Evolutionary conservation across 2,329 filamentous ascomycete species (phyloP).

Genomic region (Fusarium proliferatum): DNA sequence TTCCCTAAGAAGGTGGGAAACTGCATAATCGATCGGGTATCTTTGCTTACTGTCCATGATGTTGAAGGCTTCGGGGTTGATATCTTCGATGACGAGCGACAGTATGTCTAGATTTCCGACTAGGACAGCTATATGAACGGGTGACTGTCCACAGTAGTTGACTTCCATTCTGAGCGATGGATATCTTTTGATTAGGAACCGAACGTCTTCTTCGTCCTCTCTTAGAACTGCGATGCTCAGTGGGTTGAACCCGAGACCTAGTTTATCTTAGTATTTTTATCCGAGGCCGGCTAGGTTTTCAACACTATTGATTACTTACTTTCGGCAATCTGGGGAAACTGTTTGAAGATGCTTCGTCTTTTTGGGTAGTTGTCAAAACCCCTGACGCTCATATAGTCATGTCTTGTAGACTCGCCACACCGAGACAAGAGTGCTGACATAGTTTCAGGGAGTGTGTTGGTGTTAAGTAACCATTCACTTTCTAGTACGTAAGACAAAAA

Average conservation of each 20-base stretch:
- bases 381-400: background rate
- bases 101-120: background rate
- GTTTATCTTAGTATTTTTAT: background rate
- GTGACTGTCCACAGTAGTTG: background rate
- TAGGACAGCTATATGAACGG: background rate
- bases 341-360: rapidly evolving
- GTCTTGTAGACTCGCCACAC: background rate
- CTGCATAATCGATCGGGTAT: background rate
- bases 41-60: background rate
- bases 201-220: rapidly evolving
- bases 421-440: background rate
- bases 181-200: rapidly evolving
- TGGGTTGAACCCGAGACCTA: background rate
- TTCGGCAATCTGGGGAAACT: rapidly evolving
- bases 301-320: background rate
- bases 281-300: too few species aligned
- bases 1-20: too few species aligned
- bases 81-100: rapidly evolving
- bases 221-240: background rate
- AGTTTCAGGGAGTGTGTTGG: background rate
- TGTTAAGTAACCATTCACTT: background rate
- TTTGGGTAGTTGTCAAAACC: background rate
- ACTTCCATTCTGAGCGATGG: rapidly evolving
- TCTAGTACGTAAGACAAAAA: background rate
- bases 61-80: rapidly evolving